Base-by-base conservation (phyloP, 768 basidiomycete species). In the Amanita rimosa region DNA sequence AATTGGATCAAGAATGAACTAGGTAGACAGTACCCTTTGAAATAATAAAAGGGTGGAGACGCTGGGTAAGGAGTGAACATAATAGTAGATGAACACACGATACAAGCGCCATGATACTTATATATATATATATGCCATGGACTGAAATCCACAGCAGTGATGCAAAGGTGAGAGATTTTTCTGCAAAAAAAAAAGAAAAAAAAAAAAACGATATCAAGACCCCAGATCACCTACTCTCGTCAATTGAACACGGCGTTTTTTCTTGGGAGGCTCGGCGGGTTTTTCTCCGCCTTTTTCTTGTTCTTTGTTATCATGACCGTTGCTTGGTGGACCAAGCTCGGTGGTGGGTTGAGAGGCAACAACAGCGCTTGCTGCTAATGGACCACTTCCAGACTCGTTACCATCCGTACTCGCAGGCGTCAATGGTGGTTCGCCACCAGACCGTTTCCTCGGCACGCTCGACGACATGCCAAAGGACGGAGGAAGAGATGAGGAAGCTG, bases 381-480 rank as follows among this genome's bases (percentile, higher is more conserved):
- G 6, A 40, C 7, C 24, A 40, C n/a, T 22, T 19, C 11, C 29
- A 9, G 22, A 33, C 21, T 63, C 65, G 13, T 67, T 70, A 6
- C 71, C 72, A 55, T 76, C 75, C 8, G 70, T 68, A 53, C 75
- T 75, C 6, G 67, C 64, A 22, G 75, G 74, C 16, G 75, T 76
- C 56, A 73, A 57, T 14, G 73, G 73, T 16, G 69, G 71, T 34
- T 74, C 70, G 26, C 61, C 56, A 27, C 49, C 49, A 3, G 49
- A 4, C 50, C 72, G 52, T 62, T 74, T 65, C 60, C 64, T 68
- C 16, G 66, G 55, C 7, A 66, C 61, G 26, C 45, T 52, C 8
- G 59, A 40, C 42, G 45, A 39, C 3, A 53, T 42, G 45, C 60
- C 44, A 16, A 56, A 53, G 21, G 54, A 54, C 37, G 52, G 52